Evolutionary conservation across 106 monocot genomes (phyloP).

Genomic region (Dendrobium chrysotoxum): DNA sequence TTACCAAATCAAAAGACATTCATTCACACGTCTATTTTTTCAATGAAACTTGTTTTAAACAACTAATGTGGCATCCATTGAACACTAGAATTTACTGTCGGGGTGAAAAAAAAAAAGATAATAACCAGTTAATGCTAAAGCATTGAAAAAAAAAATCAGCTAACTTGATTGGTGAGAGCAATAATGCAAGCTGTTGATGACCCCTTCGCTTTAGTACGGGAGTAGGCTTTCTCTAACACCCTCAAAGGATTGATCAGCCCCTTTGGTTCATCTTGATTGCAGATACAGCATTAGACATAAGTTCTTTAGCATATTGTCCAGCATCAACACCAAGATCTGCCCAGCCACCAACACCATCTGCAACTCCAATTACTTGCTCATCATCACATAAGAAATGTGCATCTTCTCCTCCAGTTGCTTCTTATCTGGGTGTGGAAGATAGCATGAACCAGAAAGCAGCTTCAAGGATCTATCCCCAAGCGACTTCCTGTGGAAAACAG

Average conservation of each 20-base stretch:
- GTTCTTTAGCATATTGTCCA: slow-evolving; percentile 62
- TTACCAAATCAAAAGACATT: neutral
- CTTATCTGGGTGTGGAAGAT: slow-evolving; percentile 69
- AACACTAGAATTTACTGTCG: neutral
- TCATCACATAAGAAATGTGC: slow-evolving; percentile 52
- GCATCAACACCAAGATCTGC: slow-evolving; percentile 61
- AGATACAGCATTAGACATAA: slow-evolving; percentile 59
- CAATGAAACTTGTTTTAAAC: neutral
- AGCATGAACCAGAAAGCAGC: slow-evolving; percentile 66
- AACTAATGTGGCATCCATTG: neutral
- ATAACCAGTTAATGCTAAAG: neutral
- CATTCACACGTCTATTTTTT: neutral
- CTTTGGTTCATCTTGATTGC: slow-evolving; percentile 60
- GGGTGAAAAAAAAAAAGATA: neutral
- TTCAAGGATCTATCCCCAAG: slow-evolving; percentile 48
- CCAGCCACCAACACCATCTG: slow-evolving; percentile 85
- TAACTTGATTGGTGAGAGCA: slow-evolving; percentile 49
- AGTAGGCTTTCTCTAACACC: slow-evolving; percentile 69
- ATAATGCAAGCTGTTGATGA: slow-evolving; percentile 83
- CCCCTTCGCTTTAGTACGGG: slow-evolving; percentile 52
- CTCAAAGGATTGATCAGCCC: slow-evolving; percentile 54
- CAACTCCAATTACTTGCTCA: slow-evolving; percentile 66
- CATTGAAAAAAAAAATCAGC: neutral
- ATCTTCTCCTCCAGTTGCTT: slow-evolving; percentile 76
- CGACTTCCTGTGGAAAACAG: slow-evolving; percentile 13